Evolutionary conservation across 352 stramenopile genomes (phyloP).

Genomic region (Phytophthora brassicae): DNA sequence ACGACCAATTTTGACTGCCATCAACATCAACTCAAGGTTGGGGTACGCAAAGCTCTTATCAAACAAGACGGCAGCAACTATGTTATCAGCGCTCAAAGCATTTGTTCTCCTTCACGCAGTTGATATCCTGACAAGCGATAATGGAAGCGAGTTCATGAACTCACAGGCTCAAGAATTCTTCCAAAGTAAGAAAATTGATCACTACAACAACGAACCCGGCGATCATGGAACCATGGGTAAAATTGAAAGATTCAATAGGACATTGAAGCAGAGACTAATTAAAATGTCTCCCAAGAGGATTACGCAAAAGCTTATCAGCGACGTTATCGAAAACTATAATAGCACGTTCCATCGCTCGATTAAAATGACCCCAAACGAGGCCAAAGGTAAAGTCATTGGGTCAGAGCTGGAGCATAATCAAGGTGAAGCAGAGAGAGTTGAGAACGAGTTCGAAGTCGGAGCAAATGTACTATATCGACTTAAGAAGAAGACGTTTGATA

Average conservation of each 20-base stretch:
- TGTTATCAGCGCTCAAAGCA: slow-evolving; percentile 6
- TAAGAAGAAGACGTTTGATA: slow-evolving; percentile 11
- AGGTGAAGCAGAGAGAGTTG: slow-evolving; percentile 2
- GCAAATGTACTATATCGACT: slow-evolving; percentile 15
- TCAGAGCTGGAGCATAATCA: slow-evolving; percentile 8
- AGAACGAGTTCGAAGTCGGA: slow-evolving; percentile 3
- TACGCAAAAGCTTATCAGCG: not conserved
- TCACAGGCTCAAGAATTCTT: slow-evolving; percentile 4
- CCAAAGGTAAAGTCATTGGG: slow-evolving; percentile 14
- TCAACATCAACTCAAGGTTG: slow-evolving; percentile 35
- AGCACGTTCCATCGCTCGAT: slow-evolving; percentile 14
- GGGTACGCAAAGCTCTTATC: slow-evolving; percentile 19
- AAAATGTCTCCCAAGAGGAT: slow-evolving; percentile 15
- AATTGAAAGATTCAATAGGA: slow-evolving; percentile 33
- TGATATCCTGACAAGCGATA: slow-evolving; percentile 19
- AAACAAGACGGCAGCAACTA: slow-evolving; percentile 6
- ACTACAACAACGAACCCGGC: slow-evolving; percentile 18
- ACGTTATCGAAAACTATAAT: slow-evolving; percentile 25
- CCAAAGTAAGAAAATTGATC: slow-evolving; percentile 13
- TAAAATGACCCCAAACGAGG: slow-evolving; percentile 22
- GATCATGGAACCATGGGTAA: slow-evolving; percentile 27
- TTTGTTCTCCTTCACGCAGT: slow-evolving; percentile 18
- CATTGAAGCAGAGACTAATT: slow-evolving; percentile 20
- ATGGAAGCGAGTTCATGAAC: slow-evolving; percentile 24
- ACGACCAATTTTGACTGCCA: slow-evolving; percentile 12